Base-by-base conservation (phyloP, 306 rosid species). In the Trichosanthes truncata region DNA sequence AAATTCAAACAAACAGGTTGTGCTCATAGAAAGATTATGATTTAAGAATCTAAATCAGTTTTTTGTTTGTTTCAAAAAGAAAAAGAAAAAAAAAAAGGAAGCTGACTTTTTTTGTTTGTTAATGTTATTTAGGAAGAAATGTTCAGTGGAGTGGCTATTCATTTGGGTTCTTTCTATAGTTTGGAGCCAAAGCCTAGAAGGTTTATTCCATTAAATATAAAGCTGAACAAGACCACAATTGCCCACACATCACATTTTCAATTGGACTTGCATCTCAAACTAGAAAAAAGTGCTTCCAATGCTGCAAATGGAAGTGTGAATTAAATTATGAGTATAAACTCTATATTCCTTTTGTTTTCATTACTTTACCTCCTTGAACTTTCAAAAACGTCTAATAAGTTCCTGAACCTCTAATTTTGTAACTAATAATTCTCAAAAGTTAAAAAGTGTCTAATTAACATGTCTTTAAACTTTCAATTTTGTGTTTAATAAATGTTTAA, bases 81-180 rank as follows among this genome's bases (percentile, higher is more conserved):
- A 6, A 5, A 33, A n/a, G n/a, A n/a, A 18, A 15, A 17, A 17
- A 31, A 62, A 29, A 60, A 60, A 9, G 17, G 45, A 66, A 18
- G 73, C 48, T 66, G 73, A 62, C 73, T 38, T 66, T 62, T 60
- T 65, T 66, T 66, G 74, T 66, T 66, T 38, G 29, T 66, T 66
- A 18, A 66, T 66, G 26, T 9, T 66, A 66, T 20, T 66, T 38
- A 17, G 73, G 73, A 35, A 66, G 26, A 35, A 66, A 66, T 21
- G 48, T 66, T 18, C 7, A 66, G 73, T 66, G 73, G 73, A 66
- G 12, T 36, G 29, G 73, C 48, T 36, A 35, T 36, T 35, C 49
- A 18, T 29, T 36, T 66, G 73, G 73, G 73, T 66, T 6, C 13
- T 66, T 66, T 36, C 73, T 40, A 36, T 36, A 36, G 5, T 35